Evolutionary conservation across 768 basidiomycete genomes (phyloP).

Genomic region (Macrocybe gigantea): DNA sequence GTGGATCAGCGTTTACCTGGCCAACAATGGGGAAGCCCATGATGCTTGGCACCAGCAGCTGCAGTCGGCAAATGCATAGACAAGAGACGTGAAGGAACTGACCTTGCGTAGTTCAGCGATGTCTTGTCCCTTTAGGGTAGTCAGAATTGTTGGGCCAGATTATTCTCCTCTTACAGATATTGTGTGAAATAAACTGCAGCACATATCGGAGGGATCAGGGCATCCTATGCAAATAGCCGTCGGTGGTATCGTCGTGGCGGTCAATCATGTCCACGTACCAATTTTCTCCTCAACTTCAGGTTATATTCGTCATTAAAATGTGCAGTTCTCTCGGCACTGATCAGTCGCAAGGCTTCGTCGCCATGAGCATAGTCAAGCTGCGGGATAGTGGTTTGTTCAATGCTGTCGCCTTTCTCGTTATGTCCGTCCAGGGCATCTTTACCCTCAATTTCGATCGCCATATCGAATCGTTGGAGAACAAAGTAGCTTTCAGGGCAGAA

Average conservation of each 20-base stretch:
- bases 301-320: conserved; percentile 62
- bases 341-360: conserved; percentile 57
- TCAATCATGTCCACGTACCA: conserved; percentile 29
- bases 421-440: too few species aligned
- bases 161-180: conserved; percentile 39
- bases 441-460: too few species aligned
- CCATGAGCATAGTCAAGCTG: conserved; percentile 36
- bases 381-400: conserved; percentile 23
- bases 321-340: conserved; percentile 42
- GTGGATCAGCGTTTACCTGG: conserved; percentile 29
- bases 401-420: background rate
- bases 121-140: conserved; percentile 52
- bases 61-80: background rate
- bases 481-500: too few species aligned
- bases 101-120: conserved; percentile 67
- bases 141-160: background rate
- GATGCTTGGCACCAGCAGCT: conserved; percentile 28
- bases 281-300: conserved; percentile 46
- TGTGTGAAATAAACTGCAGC: conserved; percentile 68
- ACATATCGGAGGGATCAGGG: conserved; percentile 47
- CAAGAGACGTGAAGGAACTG: conserved; percentile 2
- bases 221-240: conserved; percentile 27
- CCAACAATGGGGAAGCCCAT: conserved; percentile 65
- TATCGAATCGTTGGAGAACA: too few species aligned
- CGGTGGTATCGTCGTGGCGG: background rate